Base-by-base conservation (phyloP, 768 basidiomycete genomes). In the Gautieria morchelliformis region DNA sequence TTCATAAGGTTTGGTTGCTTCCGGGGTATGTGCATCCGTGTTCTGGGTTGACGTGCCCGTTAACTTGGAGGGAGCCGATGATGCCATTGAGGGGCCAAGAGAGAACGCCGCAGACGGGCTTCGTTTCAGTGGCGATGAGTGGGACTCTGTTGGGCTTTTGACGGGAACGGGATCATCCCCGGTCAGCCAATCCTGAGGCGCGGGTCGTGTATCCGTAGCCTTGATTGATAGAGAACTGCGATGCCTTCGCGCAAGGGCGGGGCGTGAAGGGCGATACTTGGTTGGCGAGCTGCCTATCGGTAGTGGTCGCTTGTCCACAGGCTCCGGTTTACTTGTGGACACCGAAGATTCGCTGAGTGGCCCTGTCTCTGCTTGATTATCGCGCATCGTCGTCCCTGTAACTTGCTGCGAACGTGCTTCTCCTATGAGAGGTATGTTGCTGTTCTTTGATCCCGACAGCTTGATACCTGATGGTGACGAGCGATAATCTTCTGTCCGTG, bases 111-210 rank as follows among this genome's bases (percentile, higher is more conserved):
- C 27, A 10, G 52, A 53, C 20, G 52, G 9, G 37, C 42, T 6
- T 15, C 41, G 46, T 49, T 50, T 49, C 15, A 49, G 15, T 37
- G 24, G 24, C 12, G 46, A 57, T 49, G 30, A 14, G 17, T 27
- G 48, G 24, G 32, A 27, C 19, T 10, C 17, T 15, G n/a, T 14
- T 22, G 48, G 32, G 35, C 41, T 46, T 40, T 32, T 47, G 9
- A 20, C 32, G 22, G 41, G 27, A 15, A 39, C 48, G 45, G 78
- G 74, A 56, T 82, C 79, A 54, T 79, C 78, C 9, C 89, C 89
- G 17, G 89, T 89, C 35, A 92, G 70, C 88, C 89, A 89, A 65
- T 90, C 87, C 61, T 71, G 74, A 48, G 69, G 73, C 42, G 55
- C 62, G 19, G 61, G 22, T 56, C 45, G n/a, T 52, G 46, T 1